Evolutionary conservation across 768 basidiomycete genomes (phyloP).

Genomic region (Cantharellus cinnabarinus): DNA sequence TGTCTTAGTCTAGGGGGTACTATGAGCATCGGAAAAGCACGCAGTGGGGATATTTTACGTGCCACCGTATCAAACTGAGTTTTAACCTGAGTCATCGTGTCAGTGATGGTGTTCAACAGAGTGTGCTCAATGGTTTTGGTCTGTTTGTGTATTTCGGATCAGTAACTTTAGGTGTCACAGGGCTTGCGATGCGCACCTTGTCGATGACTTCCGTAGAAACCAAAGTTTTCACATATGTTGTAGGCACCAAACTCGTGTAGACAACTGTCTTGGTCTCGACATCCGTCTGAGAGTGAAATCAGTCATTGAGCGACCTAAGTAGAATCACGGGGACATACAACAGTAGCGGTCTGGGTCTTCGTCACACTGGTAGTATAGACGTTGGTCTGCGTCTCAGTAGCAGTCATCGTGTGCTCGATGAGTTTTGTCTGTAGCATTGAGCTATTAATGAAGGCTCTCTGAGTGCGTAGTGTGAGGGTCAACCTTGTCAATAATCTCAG

Average conservation of each 20-base stretch:
- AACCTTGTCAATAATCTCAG: constrained; percentile 33
- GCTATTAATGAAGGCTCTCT: neutral
- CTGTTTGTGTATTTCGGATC: no score
- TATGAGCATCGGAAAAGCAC: no score
- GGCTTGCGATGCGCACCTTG: constrained; percentile 12
- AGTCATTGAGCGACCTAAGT: constrained; percentile 14
- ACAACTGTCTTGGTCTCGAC: constrained; percentile 14
- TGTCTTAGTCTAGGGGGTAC: no score
- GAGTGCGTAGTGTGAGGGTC: neutral
- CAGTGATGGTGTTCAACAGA: constrained; percentile 25
- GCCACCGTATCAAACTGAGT: no score
- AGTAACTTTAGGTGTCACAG: no score
- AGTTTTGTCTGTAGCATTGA: constrained; percentile 22
- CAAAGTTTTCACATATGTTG: constrained; percentile 34
- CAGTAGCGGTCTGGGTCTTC: constrained; percentile 21
- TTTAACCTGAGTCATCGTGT: constrained; percentile 15
- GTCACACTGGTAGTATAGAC: constrained; percentile 26
- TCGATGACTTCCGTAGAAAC: constrained; percentile 37
- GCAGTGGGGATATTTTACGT: no score
- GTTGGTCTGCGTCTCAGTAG: constrained; percentile 34
- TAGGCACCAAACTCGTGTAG: constrained; percentile 28
- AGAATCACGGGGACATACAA: constrained; percentile 9
- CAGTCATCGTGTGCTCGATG: constrained; percentile 38
- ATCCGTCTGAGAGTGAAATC: constrained; percentile 11
- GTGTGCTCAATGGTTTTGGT: neutral